These are phyloP conservation scores for Neonectria neomacrospora DNA, from an alignment of 2,329 filamentous ascomycete genomes.

Conservation along the genomic window DNA sequence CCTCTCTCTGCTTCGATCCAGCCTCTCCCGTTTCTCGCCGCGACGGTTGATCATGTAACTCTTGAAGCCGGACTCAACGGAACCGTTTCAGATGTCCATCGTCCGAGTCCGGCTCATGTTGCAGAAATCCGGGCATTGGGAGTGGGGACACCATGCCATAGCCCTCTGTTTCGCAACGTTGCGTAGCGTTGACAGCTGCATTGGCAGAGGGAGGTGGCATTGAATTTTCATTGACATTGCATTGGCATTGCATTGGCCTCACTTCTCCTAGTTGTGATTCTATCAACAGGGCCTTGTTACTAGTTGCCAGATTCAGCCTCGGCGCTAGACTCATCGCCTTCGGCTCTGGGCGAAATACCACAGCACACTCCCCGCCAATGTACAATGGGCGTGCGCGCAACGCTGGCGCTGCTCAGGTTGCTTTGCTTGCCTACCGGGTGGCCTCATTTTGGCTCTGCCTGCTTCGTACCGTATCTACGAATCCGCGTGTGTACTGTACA, in stretches of 20 bases:
- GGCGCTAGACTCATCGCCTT: slow-evolving; percentile 2
- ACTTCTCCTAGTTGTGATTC: slow-evolving; percentile 6
- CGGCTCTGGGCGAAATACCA: slow-evolving; percentile 1
- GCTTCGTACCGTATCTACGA: neutral
- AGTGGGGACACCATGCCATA: slow-evolving; percentile 15
- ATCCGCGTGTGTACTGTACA: neutral
- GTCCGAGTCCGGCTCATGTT: slow-evolving; percentile 23
- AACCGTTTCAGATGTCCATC: slow-evolving; percentile 26
- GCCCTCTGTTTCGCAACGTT: slow-evolving; percentile 14
- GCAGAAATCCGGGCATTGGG: slow-evolving; percentile 11
- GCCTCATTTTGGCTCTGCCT: slow-evolving; percentile 19
- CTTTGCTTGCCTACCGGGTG: slow-evolving; percentile 10
- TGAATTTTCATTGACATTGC: slow-evolving; percentile 5
- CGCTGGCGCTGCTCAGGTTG: slow-evolving; percentile 1
- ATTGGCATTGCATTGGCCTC: slow-evolving; percentile 3
- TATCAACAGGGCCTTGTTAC: slow-evolving; percentile 8
- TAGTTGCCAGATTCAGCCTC: slow-evolving; percentile 9
- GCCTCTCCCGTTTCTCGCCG: slow-evolving; percentile 17
- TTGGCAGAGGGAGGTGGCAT: slow-evolving; percentile 7
- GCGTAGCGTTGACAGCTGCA: slow-evolving; percentile 9
- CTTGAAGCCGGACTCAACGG: slow-evolving; percentile 14
- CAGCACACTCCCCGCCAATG: slow-evolving; percentile 9
- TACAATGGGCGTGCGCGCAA: slow-evolving; percentile 18
- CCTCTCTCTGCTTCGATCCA: slow-evolving; percentile 5
- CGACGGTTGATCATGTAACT: slow-evolving; percentile 12